A percentile compares a stretch with the other conserved stretches of the same genome.
These are phyloP conservation scores for Teratosphaeriaceae sp. DNA, from an alignment of 2,329 filamentous ascomycete species.

Conservation along the genomic window DNA sequence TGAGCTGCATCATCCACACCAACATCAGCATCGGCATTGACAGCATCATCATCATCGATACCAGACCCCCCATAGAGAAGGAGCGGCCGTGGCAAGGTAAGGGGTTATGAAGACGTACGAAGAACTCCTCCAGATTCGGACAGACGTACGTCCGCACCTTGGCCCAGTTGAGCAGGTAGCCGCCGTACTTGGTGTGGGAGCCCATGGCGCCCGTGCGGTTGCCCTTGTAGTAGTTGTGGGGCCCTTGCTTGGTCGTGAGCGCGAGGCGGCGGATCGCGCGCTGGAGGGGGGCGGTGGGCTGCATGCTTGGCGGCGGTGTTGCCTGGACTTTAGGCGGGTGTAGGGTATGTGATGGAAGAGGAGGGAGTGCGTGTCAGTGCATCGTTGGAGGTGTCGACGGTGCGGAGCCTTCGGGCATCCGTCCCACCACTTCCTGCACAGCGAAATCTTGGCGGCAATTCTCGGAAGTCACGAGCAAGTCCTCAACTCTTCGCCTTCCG, in stretches of 20 bases:
- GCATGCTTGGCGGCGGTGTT: constrained; percentile 30
- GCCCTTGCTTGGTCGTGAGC: constrained; percentile 88
- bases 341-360: not conserved
- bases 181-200: constrained; percentile 72
- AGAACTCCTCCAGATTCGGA: constrained; percentile 64
- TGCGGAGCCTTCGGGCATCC: not conserved
- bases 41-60: not conserved
- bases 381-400: not conserved
- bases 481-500: too few relatives aligned
- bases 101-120: constrained; percentile 44
- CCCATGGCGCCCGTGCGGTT: constrained; percentile 85
- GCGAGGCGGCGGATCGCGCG: constrained; percentile 65
- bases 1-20: constrained; percentile 52
- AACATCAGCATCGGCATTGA: not conserved
- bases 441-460: constrained; percentile 7
- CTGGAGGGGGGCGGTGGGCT: constrained; percentile 61
- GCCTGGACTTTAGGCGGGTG: too few relatives aligned
- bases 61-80: not conserved
- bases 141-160: constrained; percentile 91
- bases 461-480: constrained; percentile 13
- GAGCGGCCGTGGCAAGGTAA: too few relatives aligned
- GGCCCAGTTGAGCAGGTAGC: constrained; percentile 73
- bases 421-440: not conserved
- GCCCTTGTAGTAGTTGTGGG: constrained; percentile 96
- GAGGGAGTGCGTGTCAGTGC: constrained; percentile 1